phyloP scores from a whole-genome alignment of 2,329 filamentous ascomycete species.

The Aureobasidium sp. region DNA sequence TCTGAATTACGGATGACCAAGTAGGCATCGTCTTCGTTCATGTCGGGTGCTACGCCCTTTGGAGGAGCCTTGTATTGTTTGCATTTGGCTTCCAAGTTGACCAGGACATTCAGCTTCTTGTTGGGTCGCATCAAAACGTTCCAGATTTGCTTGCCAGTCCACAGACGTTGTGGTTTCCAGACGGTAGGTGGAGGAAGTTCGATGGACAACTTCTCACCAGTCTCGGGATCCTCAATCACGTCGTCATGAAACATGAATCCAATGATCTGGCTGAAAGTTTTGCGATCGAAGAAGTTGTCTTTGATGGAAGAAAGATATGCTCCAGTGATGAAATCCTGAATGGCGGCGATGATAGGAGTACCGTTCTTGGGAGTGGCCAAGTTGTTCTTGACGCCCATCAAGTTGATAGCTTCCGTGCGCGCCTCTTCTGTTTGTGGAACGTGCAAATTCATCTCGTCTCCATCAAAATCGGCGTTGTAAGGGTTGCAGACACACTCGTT shows the following conservation, averaged over 20 bases:
- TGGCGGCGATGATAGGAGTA: constrained; percentile 96
- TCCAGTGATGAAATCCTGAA: constrained; percentile 97
- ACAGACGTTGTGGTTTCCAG: constrained; percentile 75
- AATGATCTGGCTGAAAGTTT: constrained; percentile 81
- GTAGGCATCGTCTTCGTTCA: constrained; percentile 70
- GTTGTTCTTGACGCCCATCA: constrained; percentile 98
- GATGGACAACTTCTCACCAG: constrained; percentile 52
- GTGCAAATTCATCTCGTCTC: constrained; percentile 98
- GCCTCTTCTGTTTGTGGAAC: constrained; percentile 97
- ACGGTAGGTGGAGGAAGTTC: constrained; percentile 84
- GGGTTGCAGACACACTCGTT: constrained; percentile 98
- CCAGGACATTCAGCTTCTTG: constrained; percentile 68
- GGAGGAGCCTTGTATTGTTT: constrained; percentile 65
- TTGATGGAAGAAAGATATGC: constrained; percentile 88
- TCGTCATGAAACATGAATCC: constrained; percentile 87
- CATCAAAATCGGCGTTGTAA: constrained; percentile 98
- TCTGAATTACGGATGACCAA: constrained; percentile 93
- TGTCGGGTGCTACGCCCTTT: constrained; percentile 62
- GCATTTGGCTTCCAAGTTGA: constrained; percentile 92
- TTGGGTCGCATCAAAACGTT: constrained; percentile 87
- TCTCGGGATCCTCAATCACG: constrained; percentile 40
- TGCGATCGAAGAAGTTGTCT: constrained; percentile 84
- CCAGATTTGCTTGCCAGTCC: constrained; percentile 97
- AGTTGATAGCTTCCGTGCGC: constrained; percentile 83
- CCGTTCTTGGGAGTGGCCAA: constrained; percentile 93